Evolutionary conservation across 2,329 filamentous ascomycete species (phyloP), one percentile per base, ranked within the genome.

Genomic region (Ophiostoma fasciatum): DNA sequence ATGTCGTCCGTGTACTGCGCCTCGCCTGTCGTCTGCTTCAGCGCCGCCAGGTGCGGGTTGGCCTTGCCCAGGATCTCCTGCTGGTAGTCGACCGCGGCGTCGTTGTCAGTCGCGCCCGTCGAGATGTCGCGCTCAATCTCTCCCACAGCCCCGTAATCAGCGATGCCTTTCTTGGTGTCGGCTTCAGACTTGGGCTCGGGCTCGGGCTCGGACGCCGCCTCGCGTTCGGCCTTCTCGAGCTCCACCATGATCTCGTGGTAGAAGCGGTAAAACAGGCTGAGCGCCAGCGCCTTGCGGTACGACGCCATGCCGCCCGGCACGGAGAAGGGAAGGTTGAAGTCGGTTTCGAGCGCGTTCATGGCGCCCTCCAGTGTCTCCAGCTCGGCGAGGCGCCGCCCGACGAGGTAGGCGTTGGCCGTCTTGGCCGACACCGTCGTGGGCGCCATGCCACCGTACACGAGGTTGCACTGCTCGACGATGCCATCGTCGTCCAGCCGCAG

Each of bases 261-360:
- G 57, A 94, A 98, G 27, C 85, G 78, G 58, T 96, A 96, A 59
- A 96, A 96, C 66, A 98, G 93, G 3, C 87, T 78, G 35, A 96
- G 63, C 0, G 90, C 88, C 8, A 98, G 62, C 1, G 85, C 82
- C 53, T 90, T 93, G 20, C 90, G 69, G 52, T 96, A 98, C 1
- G 85, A 93, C 0, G 90, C 88, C 90, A 98, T 98, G 26, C 90
- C 90, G 45, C 90, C 90, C 0, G 88, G 90, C 1, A 98, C 90
- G 36, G 85, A 78, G 49, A 93, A 96, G 5, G 73, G 68, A 21
- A 98, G 66, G 52, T 92, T 74, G 50, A 98, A 98, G 51, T 96
- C 90, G 35, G 72, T 66, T 44, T 84, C 87, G n/a, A 98, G 63
- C 1, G 83, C 81, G 46, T 74, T 80, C 83, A 96, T 94, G 6